phyloP scores from a whole-genome alignment of 768 basidiomycete species.

The Lepiota subincarnata region DNA sequence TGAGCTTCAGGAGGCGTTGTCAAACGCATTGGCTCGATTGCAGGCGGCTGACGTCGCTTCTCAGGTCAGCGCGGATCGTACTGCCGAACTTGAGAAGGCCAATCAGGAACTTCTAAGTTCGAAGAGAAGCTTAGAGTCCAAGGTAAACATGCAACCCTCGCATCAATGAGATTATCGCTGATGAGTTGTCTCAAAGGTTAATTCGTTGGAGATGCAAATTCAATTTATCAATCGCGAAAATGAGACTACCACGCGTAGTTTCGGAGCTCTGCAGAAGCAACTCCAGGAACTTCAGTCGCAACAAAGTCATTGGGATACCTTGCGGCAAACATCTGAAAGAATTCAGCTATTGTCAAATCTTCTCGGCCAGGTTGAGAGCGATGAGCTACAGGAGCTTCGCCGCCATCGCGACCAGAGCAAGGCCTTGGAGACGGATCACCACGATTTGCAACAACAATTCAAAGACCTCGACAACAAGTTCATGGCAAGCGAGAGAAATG shows the following conservation, averaged over 20 bases:
- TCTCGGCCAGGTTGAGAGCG: slow-evolving; percentile 60
- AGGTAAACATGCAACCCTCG: slow-evolving; percentile 40
- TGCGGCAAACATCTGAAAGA: slow-evolving; percentile 67
- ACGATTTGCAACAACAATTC: slow-evolving; percentile 62
- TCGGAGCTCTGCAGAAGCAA: slow-evolving; percentile 53
- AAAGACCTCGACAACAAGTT: slow-evolving; percentile 68
- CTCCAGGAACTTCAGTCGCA: slow-evolving; percentile 57
- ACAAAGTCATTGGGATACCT: slow-evolving; percentile 75
- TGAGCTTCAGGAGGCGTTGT: slow-evolving; percentile 71
- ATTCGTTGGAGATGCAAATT: slow-evolving; percentile 55
- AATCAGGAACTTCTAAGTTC: slow-evolving; percentile 54
- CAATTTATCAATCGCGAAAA: slow-evolving; percentile 59
- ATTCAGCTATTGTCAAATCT: slow-evolving; percentile 62
- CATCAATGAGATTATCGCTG: slow-evolving; percentile 11
- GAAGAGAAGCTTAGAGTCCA: slow-evolving; percentile 51
- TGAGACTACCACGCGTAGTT: slow-evolving; percentile 48
- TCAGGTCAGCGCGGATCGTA: slow-evolving; percentile 56
- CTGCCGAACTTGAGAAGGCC: slow-evolving; percentile 56
- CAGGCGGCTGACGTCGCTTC: slow-evolving; percentile 69
- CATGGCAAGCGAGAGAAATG: slow-evolving; percentile 56
- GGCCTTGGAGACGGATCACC: slow-evolving; percentile 63
- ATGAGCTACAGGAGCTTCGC: slow-evolving; percentile 69
- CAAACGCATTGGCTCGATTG: slow-evolving; percentile 65
- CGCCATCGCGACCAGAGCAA: slow-evolving; percentile 60
- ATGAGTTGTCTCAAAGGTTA: slow-evolving; percentile 39